Percentiles rank a stretch among this genome's conserved stretches.
Conservation (phyloP, 257 asterid genomes). For the Jacaranda copaia region DNA sequence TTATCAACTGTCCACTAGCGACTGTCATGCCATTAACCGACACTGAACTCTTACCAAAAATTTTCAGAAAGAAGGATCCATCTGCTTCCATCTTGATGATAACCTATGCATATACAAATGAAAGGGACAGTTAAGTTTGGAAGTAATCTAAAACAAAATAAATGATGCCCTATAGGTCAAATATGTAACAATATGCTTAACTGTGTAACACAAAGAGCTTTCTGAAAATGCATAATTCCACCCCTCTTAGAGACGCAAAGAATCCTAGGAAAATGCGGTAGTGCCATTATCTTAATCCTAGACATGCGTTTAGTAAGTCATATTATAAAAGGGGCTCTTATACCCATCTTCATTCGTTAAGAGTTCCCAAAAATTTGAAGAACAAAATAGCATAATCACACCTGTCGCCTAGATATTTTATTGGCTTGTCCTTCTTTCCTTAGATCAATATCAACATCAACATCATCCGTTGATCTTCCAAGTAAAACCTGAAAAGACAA, state of each 20-base stretch:
- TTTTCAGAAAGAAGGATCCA: constrained; percentile 82
- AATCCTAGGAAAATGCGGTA: background rate
- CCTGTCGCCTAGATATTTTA: constrained; percentile 97
- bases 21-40: constrained; percentile 76
- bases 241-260: background rate
- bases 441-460: constrained; percentile 88
- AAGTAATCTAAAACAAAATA: constrained; percentile 3
- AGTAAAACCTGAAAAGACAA: constrained; percentile 67
- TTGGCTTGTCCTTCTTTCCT: constrained; percentile 95
- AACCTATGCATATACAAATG: constrained; percentile 60
- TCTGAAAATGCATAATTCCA: background rate
- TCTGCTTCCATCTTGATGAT: constrained; percentile 85
- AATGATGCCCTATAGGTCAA: background rate
- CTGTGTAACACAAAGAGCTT: background rate
- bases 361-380: background rate
- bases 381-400: constrained; percentile 37
- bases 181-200: background rate
- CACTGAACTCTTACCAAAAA: constrained; percentile 83
- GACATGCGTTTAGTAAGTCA: constrained; percentile 2
- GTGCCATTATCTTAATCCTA: background rate
- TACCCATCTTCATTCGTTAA: too few relatives aligned
- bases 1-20: constrained; percentile 71
- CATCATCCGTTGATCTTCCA: constrained; percentile 96
- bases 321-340: background rate
- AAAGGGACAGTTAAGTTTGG: constrained; percentile 16